Conservation (phyloP, 192 early-diverging fungal species). For the Diversispora eburnea region DNA sequence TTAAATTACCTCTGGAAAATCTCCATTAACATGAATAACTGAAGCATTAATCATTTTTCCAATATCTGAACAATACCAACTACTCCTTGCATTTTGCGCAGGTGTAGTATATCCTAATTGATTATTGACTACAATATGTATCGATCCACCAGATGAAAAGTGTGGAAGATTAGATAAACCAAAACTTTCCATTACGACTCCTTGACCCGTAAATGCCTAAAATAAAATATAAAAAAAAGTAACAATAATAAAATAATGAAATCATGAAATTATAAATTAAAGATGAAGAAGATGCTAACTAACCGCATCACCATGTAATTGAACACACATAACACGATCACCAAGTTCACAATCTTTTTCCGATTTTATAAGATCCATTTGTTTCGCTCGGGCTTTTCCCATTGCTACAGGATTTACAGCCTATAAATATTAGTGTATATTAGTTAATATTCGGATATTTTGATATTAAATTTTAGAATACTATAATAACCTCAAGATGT, state of each 20-base stretch:
- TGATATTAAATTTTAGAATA: background rate
- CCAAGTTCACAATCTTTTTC: conserved; percentile 77
- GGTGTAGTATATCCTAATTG: conserved; percentile 98
- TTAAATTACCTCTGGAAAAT: conserved; percentile 85
- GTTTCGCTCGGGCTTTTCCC: conserved; percentile 93
- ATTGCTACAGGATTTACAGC: conserved; percentile 95
- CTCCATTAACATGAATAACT: conserved; percentile 95
- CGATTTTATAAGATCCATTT: conserved; percentile 71
- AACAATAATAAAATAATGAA: background rate
- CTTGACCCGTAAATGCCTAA: conserved; percentile 76
- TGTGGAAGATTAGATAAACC: conserved; percentile 94
- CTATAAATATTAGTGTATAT: background rate
- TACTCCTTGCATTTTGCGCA: conserved; percentile 88
- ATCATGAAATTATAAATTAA: too few relatives aligned
- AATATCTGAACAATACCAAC: conserved; percentile 88
- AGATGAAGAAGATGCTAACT: conserved; percentile 30
- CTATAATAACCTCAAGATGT: conserved; percentile 65
- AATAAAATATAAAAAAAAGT: background rate
- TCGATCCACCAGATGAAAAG: conserved; percentile 88
- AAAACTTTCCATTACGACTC: conserved; percentile 94
- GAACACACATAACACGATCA: conserved; percentile 90
- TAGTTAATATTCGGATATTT: background rate
- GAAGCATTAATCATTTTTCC: conserved; percentile 96
- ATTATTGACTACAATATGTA: conserved; percentile 99
- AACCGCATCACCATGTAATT: conserved; percentile 93